Evolutionary conservation across 768 basidiomycete genomes (phyloP), one percentile per base, ranked within the genome.

Genomic region (Macrolepiota fuliginosa): DNA sequence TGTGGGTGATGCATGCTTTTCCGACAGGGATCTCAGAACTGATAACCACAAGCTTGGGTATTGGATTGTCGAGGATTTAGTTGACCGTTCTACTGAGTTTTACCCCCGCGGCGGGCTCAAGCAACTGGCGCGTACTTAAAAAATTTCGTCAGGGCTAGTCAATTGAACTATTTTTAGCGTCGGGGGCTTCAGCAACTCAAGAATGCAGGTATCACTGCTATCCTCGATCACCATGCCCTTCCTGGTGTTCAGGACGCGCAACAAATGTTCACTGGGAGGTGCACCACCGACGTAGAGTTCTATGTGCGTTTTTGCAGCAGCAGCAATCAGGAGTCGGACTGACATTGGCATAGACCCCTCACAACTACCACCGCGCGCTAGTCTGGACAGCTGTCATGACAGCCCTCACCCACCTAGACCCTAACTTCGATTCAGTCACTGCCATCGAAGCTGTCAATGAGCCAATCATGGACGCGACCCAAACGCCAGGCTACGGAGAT

Each of bases 351-450:
- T 57, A 90, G 90, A 92, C 87, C 1, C 74, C 76, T 3, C 76
- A 82, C 56, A 93, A 93, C 70, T 93, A 90, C 64, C 82, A 85
- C 62, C 87, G 91, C 5, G 91, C 91, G 7, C 75, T 93, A 50
- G 74, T 87, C n/a, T 93, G 91, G 91, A 85, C 90, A 0, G 86
- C 85, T 12, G 88, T 92, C 19, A 92, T 92, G 87, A 88, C 91
- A 0, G 72, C 81, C 10, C 74, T 93, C 3, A 75, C 88, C 0
- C 91, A 93, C 65, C 72, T 89, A 36, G 87, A 92, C 68, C 80
- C 90, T 4, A 74, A 76, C 42, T 93, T 93, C 67, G 73, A 66
- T 17, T 83, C 77, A 35, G 90, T 89, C 17, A 86, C 88, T 46
- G 77, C 88, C 1, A 87, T 93, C 32, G 82, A 93, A 65, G 91